Base-by-base conservation (phyloP, 192 early-diverging fungal genomes). In the Mortierella hygrophila region DNA sequence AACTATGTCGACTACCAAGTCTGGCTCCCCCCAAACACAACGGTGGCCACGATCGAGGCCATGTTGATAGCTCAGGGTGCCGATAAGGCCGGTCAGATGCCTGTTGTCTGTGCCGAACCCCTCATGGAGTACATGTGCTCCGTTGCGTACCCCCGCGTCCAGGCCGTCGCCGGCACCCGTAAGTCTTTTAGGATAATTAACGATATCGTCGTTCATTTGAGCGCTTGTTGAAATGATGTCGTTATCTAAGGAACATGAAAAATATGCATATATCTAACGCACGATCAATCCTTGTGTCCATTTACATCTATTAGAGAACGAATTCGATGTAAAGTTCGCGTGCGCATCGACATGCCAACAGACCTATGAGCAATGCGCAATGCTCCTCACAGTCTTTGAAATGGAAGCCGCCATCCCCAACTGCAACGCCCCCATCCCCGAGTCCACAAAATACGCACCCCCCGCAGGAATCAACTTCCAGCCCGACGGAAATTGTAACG, bases 281-380 rank as follows among this genome's bases (percentile, higher is more conserved):
- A 10, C 15, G 23, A 60, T 65, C 60, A 40, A 32, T 72, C 35
- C 40, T 68, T 26, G 15, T 42, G 46, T 78, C 38, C 23, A 47
- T 18, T 16, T 18, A 20, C 16, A 21, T n/a, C 23, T 47, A 41
- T 35, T 68, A 78, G 72, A 37, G 42, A 82, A 82, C 35, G 21
- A 20, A 29, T 75, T 26, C 72, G 81, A 78, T 11, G 76, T 78
- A 13, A 18, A 35, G 9, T 80, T 87, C 29, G 81, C 85, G 16
- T 89, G 88, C 42, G 52, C 46, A 38, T 89, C 88, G 13, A 89
- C 88, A 15, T 89, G 88, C 68, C 75, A 80, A 32, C 49, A 32
- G n/a, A 76, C 76, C 0, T 23, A 76, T 1, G 9, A 73, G 11
- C 41, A 70, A 35, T 89, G 88, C 68, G 52, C 78, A 9, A 37